These are phyloP conservation scores for Trichocladium uniseriatum DNA, from an alignment of 495 filamentous ascomycete species.

Conservation along the genomic window DNA sequence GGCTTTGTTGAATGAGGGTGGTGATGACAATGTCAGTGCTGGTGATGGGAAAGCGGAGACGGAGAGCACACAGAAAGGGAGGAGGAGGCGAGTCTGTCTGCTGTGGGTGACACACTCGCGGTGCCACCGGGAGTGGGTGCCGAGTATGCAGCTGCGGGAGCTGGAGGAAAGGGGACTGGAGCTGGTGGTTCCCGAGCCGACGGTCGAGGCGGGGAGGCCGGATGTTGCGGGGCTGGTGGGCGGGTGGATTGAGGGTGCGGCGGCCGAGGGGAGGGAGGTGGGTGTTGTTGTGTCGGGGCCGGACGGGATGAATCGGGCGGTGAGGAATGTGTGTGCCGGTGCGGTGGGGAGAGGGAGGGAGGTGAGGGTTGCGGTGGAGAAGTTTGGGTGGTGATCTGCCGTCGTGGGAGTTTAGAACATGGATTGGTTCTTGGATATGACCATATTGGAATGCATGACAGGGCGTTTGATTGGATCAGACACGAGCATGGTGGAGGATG, in stretches of 20 bases:
- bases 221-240: constrained; percentile 35
- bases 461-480: no score
- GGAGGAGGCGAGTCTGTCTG: constrained; percentile 36
- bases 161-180: constrained; percentile 37
- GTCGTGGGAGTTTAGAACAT: no score
- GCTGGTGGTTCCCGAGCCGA: constrained; percentile 44
- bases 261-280: constrained; percentile 21
- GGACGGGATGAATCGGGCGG: constrained; percentile 42
- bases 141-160: constrained; percentile 35
- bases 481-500: no score
- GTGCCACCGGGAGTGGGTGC: constrained; percentile 44
- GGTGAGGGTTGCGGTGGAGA: constrained; percentile 39
- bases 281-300: constrained; percentile 47
- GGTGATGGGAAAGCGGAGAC: neutral
- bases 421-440: no score
- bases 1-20: constrained; percentile 21
- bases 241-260: constrained; percentile 22
- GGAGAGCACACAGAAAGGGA: neutral
- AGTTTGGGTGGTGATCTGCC: constrained; percentile 43
- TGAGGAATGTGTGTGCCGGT: constrained; percentile 44
- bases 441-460: no score
- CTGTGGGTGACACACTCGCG: constrained; percentile 49
- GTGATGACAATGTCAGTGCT: neutral
- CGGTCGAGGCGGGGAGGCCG: constrained; percentile 42
- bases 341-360: constrained; percentile 31